Evolutionary conservation across 139 green algal genomes (phyloP).

Genomic region (Chlorella vulgaris): DNA sequence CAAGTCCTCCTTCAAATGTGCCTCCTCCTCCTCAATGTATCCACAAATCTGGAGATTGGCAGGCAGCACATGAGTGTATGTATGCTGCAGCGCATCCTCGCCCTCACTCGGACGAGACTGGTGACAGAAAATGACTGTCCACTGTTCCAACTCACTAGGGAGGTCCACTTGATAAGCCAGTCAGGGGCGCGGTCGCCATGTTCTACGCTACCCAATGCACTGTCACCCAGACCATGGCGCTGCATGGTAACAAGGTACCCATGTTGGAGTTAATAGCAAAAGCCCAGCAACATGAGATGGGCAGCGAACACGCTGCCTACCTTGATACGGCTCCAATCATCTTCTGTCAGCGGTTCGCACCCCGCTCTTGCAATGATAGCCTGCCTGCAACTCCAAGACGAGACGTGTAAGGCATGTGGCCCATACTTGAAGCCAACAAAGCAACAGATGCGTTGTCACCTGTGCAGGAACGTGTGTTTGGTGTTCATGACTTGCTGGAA

Average conservation of each 20-base stretch:
- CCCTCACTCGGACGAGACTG: too few relatives aligned
- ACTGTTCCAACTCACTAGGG: constrained; percentile 45
- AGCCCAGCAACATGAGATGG: too few relatives aligned
- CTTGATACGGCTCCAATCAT: constrained; percentile 47
- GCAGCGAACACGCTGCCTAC: too few relatives aligned
- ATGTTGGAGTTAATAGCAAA: not conserved
- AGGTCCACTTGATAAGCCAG: constrained; percentile 89
- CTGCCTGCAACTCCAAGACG: constrained; percentile 58
- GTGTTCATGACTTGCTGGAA: constrained; percentile 77
- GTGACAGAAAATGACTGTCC: not conserved
- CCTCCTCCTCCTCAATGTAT: constrained; percentile 77
- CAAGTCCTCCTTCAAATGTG: constrained; percentile 66
- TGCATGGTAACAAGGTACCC: not conserved
- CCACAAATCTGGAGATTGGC: constrained; percentile 51
- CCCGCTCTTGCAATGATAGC: constrained; percentile 56
- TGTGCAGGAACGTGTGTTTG: constrained; percentile 83
- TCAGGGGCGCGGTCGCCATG: constrained; percentile 46
- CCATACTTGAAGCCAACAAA: too few relatives aligned
- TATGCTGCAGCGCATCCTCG: too few relatives aligned
- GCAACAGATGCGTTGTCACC: too few relatives aligned
- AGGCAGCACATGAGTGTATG: too few relatives aligned
- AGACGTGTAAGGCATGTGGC: too few relatives aligned
- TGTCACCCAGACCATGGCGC: constrained; percentile 51
- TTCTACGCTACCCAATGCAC: constrained; percentile 47
- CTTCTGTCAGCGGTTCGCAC: constrained; percentile 35